These are phyloP conservation scores for Apiotrichum laibachii DNA, from an alignment of 1,284 basidiomycete genomes.

Conservation along the genomic window DNA sequence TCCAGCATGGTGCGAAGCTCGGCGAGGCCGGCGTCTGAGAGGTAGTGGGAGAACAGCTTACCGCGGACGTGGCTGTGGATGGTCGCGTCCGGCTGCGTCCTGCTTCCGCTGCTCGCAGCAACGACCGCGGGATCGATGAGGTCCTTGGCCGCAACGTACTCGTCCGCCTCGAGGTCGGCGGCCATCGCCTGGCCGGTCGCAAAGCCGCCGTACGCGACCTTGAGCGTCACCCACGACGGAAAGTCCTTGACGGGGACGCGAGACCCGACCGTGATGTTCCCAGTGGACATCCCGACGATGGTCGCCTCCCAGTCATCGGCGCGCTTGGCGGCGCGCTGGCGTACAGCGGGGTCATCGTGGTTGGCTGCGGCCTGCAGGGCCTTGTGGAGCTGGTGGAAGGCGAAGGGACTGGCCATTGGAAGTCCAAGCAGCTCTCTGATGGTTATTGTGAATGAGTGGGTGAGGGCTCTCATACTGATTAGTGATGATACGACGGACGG, in stretches of 20 bases:
- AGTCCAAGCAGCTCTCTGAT: background rate
- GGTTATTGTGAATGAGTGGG: background rate
- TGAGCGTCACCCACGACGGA: slow-evolving; percentile 12
- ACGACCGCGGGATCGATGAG: too few species aligned
- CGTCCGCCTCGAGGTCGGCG: background rate
- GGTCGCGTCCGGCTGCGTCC: background rate
- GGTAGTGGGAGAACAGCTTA: slow-evolving; percentile 8
- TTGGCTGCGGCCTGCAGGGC: background rate
- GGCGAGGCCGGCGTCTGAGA: slow-evolving; percentile 5
- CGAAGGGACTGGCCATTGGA: background rate
- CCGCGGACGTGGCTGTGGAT: background rate
- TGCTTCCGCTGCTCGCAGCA: too few species aligned
- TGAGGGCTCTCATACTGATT: background rate
- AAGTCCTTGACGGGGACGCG: slow-evolving; percentile 3
- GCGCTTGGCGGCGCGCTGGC: slow-evolving; percentile 1
- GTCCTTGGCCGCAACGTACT: background rate
- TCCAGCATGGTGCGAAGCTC: slow-evolving; percentile 4
- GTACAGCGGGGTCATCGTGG: background rate
- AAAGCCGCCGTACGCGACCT: slow-evolving; percentile 7
- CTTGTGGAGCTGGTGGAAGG: background rate
- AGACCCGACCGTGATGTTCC: slow-evolving; percentile 6
- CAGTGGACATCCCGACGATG: slow-evolving; percentile 4
- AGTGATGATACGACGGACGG: too few species aligned
- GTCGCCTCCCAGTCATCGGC: slow-evolving; percentile 1
- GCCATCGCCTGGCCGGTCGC: slow-evolving; percentile 3